Evolutionary conservation across 352 stramenopile species (phyloP).

Genomic region (Phytopythium litorale): DNA sequence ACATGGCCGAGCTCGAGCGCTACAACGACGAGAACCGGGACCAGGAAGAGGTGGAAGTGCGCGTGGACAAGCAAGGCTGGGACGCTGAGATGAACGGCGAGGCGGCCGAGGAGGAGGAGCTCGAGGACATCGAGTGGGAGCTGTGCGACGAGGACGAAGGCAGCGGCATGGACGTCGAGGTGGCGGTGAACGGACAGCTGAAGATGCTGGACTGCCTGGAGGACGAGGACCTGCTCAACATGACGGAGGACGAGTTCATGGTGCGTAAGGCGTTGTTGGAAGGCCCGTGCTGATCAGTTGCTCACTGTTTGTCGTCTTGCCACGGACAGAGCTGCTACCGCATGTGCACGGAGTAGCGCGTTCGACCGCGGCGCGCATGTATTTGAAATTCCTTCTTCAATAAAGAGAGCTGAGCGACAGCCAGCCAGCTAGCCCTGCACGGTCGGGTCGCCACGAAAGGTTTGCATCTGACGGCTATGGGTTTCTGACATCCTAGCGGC

Average conservation of each 20-base stretch:
- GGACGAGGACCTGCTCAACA: slow-evolving; percentile 76
- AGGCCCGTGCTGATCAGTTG: neutral
- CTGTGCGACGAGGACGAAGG: slow-evolving; percentile 67
- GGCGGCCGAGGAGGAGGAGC: slow-evolving; percentile 62
- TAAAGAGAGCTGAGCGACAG: neutral
- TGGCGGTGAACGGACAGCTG: slow-evolving; percentile 60
- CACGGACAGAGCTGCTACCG: slow-evolving; percentile 61
- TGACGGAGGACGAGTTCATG: slow-evolving; percentile 86
- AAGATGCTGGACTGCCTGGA: slow-evolving; percentile 69
- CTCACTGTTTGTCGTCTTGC: slow-evolving; percentile 4
- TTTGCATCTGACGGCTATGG: neutral
- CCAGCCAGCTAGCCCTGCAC: neutral
- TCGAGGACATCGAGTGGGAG: slow-evolving; percentile 85
- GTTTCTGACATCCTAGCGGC: neutral
- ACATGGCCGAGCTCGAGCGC: slow-evolving; percentile 78
- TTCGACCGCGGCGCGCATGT: neutral
- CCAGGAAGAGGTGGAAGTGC: slow-evolving; percentile 69
- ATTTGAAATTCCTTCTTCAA: slow-evolving; percentile 1
- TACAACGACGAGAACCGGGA: slow-evolving; percentile 86
- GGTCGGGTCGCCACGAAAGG: neutral
- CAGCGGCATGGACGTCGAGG: slow-evolving; percentile 34
- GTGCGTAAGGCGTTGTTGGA: slow-evolving; percentile 23
- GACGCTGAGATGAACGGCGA: slow-evolving; percentile 82
- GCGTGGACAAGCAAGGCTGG: slow-evolving; percentile 82
- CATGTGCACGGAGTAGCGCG: slow-evolving; percentile 26